These are phyloP conservation scores for Auriscalpium orientale DNA, from an alignment of 768 basidiomycete genomes.

Conservation along the genomic window DNA sequence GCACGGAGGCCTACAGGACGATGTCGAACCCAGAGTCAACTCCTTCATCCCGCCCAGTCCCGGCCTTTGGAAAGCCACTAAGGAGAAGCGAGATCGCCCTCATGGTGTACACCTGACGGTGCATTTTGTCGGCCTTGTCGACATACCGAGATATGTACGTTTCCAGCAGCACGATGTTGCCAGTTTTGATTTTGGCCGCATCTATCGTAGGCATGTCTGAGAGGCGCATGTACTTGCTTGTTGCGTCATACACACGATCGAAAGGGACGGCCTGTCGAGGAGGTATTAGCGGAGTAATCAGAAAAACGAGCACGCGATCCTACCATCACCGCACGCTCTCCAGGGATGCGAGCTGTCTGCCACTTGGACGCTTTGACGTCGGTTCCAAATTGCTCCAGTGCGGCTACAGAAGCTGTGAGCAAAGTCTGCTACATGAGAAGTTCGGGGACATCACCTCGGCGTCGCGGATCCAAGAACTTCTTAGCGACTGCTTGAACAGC, in stretches of 20 bases:
- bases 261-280: background rate
- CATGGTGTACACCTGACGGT: background rate
- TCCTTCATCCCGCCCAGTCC: too few relatives aligned
- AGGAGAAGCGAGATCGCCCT: background rate
- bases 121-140: background rate
- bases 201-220: background rate
- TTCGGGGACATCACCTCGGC: too few relatives aligned
- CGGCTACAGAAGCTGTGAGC: too few relatives aligned
- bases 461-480: background rate
- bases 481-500: background rate
- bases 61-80: too few relatives aligned
- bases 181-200: background rate
- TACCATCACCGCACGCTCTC: background rate
- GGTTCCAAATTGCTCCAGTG: too few relatives aligned
- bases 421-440: too few relatives aligned
- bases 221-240: background rate
- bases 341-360: background rate
- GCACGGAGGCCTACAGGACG: too few relatives aligned
- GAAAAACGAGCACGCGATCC: background rate
- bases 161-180: background rate
- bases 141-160: background rate
- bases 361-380: background rate
- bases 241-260: background rate
- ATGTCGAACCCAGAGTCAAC: too few relatives aligned
- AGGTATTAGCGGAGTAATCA: too few relatives aligned